These are phyloP conservation scores for Verticillium albo-atrum DNA, from an alignment of 2,329 filamentous ascomycete species.

Conservation along the genomic window DNA sequence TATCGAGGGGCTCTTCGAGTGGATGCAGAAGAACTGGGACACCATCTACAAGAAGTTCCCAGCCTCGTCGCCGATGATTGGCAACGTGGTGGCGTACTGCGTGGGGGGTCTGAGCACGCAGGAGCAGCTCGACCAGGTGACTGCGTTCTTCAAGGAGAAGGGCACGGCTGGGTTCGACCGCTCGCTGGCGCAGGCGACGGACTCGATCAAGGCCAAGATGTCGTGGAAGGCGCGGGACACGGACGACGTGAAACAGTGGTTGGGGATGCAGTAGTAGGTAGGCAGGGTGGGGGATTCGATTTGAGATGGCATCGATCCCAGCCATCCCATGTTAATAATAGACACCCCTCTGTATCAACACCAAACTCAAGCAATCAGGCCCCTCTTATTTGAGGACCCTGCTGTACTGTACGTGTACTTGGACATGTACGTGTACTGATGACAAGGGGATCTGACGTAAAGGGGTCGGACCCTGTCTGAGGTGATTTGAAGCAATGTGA, in stretches of 20 bases:
- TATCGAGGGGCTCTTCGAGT: conserved; percentile 74
- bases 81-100: conserved; percentile 76
- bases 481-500: neutral
- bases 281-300: neutral
- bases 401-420: too few species aligned
- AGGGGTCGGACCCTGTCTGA: neutral
- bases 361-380: neutral
- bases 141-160: conserved; percentile 76
- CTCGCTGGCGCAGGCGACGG: conserved; percentile 82
- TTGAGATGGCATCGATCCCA: neutral
- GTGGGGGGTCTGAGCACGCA: conserved; percentile 75
- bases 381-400: neutral
- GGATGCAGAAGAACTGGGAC: conserved; percentile 89
- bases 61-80: conserved; percentile 81
- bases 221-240: conserved; percentile 75
- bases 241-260: conserved; percentile 64
- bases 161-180: conserved; percentile 84
- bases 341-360: neutral
- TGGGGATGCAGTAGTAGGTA: conserved; percentile 7
- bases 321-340: neutral
- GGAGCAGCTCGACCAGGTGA: conserved; percentile 70
- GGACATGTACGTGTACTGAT: too few species aligned
- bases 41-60: conserved; percentile 74
- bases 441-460: neutral
- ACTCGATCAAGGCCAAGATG: conserved; percentile 79